Evolutionary conservation across 2,329 filamentous ascomycete genomes (phyloP).

Genomic region (Stylonectria norvegica): DNA sequence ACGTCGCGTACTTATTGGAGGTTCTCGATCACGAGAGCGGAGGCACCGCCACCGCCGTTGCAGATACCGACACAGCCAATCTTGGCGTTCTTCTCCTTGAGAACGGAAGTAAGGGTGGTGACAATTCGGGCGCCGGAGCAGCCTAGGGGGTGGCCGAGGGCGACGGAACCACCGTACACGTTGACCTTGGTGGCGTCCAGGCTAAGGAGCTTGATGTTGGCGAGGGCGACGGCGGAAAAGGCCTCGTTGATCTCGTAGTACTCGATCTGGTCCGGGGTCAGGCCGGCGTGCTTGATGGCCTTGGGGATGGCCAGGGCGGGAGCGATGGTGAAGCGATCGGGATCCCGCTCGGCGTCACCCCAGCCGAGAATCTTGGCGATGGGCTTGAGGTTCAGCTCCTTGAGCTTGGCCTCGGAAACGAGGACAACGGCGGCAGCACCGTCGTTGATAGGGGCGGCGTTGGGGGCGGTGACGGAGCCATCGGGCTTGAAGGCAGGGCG

Average conservation of each 20-base stretch:
- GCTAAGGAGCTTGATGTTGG: conserved; percentile 89
- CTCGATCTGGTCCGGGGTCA: conserved; percentile 75
- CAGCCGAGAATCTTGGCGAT: conserved; percentile 96
- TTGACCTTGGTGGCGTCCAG: conserved; percentile 86
- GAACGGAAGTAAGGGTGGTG: conserved; percentile 81
- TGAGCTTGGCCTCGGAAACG: conserved; percentile 89
- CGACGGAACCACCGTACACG: conserved; percentile 90
- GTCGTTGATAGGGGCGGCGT: conserved; percentile 94
- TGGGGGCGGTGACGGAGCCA: conserved; percentile 92
- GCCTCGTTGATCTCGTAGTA: conserved; percentile 99
- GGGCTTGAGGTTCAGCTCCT: conserved; percentile 86
- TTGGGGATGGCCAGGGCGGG: conserved; percentile 94
- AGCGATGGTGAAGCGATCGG: conserved; percentile 92
- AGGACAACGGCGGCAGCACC: conserved; percentile 90
- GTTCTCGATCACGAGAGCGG: conserved; percentile 85
- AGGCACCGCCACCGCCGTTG: conserved; percentile 95
- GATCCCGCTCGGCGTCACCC: conserved; percentile 89
- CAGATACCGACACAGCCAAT: conserved; percentile 93
- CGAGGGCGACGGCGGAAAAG: conserved; percentile 92
- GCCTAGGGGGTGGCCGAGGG: conserved; percentile 91
- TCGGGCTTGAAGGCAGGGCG: conserved; percentile 78
- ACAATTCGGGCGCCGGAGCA: conserved; percentile 92
- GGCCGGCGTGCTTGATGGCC: conserved; percentile 88
- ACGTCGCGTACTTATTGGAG: conserved; percentile 45
- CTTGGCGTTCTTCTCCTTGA: conserved; percentile 89